A percentile compares a stretch with the other conserved stretches of the same genome.
These are phyloP conservation scores for Tardiomyces digboiensis DNA, from an alignment of 1,139 yeast genomes.

Conservation along the genomic window DNA sequence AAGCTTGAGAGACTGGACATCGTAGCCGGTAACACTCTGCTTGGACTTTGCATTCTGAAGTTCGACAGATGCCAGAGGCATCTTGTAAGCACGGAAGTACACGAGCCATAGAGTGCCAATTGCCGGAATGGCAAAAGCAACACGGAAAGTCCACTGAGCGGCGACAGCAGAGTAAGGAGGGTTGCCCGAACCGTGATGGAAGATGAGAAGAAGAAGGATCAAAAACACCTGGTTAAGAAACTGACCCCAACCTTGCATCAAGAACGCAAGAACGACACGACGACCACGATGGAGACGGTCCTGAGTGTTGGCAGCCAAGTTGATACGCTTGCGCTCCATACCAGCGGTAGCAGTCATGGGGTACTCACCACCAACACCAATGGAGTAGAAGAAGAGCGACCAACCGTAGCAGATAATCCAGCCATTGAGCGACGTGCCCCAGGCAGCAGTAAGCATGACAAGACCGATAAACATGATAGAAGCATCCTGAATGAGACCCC, in stretches of 20 bases:
- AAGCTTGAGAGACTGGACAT: conserved; percentile 21
- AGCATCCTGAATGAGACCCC: conserved; percentile 43
- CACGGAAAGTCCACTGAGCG: conserved; percentile 30
- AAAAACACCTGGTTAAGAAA: conserved; percentile 30
- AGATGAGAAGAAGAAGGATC: conserved; percentile 26
- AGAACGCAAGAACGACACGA: conserved; percentile 30
- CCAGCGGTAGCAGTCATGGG: conserved; percentile 73
- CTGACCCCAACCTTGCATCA: conserved; percentile 38
- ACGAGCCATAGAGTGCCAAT: conserved; percentile 30
- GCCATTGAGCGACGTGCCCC: conserved; percentile 30
- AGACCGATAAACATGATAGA: conserved; percentile 45
- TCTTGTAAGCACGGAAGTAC: conserved; percentile 29
- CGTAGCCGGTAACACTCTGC: conserved; percentile 29
- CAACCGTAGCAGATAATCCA: conserved; percentile 51
- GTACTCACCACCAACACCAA: conserved; percentile 99
- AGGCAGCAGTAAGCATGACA: conserved; percentile 57
- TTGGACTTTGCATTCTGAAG: conserved; percentile 22
- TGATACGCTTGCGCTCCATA: conserved; percentile 28
- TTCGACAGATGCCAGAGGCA: conserved; percentile 26
- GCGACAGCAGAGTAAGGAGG: conserved; percentile 36
- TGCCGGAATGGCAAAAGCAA: conserved; percentile 30
- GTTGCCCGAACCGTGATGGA: conserved; percentile 43
- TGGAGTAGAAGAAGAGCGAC: conserved; percentile 49
- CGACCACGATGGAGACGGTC: conserved; percentile 34
- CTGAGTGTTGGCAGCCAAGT: conserved; percentile 20